These are phyloP conservation scores for Cetraspora pellucida DNA, from an alignment of 192 early-diverging fungal genomes.

Conservation along the genomic window DNA sequence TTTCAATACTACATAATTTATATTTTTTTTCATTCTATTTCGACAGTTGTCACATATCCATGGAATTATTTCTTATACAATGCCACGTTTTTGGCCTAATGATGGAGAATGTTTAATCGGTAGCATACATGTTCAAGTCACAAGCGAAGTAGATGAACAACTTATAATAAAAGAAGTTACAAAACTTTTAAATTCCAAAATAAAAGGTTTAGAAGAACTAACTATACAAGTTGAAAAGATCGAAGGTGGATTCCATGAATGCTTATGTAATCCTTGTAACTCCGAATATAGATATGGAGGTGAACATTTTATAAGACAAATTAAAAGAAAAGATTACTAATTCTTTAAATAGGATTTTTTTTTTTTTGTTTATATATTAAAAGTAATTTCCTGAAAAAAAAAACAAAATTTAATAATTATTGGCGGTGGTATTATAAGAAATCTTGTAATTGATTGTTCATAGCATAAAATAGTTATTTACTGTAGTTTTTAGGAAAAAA, in stretches of 20 bases:
- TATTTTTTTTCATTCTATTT: neutral
- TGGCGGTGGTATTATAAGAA: too few species aligned
- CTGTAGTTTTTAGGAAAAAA: too few species aligned
- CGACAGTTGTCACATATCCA: conserved; percentile 28
- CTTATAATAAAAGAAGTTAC: conserved; percentile 34
- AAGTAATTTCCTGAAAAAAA: too few species aligned
- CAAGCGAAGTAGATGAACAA: conserved; percentile 31
- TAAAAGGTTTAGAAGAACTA: conserved; percentile 54
- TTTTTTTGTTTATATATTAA: too few species aligned
- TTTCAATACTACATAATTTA: neutral
- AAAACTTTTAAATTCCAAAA: conserved; percentile 46
- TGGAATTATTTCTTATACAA: conserved; percentile 45
- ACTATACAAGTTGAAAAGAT: conserved; percentile 56
- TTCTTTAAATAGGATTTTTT: too few species aligned
- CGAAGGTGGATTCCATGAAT: conserved; percentile 37
- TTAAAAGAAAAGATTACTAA: too few species aligned
- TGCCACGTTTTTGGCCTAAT: conserved; percentile 63
- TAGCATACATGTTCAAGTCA: conserved; percentile 53
- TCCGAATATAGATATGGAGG: too few species aligned
- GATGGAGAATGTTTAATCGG: conserved; percentile 55
- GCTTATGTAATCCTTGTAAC: conserved; percentile 39
- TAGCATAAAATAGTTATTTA: too few species aligned
- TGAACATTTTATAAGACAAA: too few species aligned
- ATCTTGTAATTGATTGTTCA: too few species aligned
- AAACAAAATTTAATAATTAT: too few species aligned